A percentile compares a stretch with the other conserved stretches of the same genome.
phyloP scores from a whole-genome alignment of 768 basidiomycete species.

The Pilatotrama ljubarskyi region DNA sequence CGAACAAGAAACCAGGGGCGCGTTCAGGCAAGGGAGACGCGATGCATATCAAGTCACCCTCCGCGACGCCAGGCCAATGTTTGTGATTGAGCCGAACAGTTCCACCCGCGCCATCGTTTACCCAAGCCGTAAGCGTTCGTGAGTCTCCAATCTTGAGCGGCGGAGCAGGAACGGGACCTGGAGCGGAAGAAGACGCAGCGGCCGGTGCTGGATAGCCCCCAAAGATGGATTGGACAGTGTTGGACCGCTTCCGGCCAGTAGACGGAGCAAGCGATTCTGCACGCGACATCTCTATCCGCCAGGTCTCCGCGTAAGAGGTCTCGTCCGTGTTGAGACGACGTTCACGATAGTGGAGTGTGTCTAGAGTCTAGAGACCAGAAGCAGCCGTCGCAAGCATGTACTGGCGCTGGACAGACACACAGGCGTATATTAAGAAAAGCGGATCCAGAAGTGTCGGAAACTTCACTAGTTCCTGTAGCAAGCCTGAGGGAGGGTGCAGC shows the following conservation, averaged over 20 bases:
- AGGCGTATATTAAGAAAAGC: no score
- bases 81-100: slow-evolving; percentile 69
- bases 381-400: no score
- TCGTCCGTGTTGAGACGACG: no score
- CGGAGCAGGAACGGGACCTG: slow-evolving; percentile 19
- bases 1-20: slow-evolving; percentile 57
- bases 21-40: slow-evolving; percentile 40
- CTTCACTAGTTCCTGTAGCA: no score
- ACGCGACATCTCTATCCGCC: slow-evolving; percentile 39
- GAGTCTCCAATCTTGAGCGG: slow-evolving; percentile 64
- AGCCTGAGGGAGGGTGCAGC: no score
- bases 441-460: no score
- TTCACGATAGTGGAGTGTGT: no score
- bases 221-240: slow-evolving; percentile 69
- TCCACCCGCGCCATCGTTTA: slow-evolving; percentile 61
- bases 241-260: slow-evolving; percentile 63
- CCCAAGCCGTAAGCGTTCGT: slow-evolving; percentile 69
- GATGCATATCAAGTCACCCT: slow-evolving; percentile 73
- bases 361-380: no score
- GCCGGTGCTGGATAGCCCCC: slow-evolving; percentile 40
- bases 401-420: no score
- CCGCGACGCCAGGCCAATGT: slow-evolving; percentile 75
- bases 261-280: slow-evolving; percentile 62
- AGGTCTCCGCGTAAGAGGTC: no score
- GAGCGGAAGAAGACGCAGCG: neutral